These are phyloP conservation scores for Cryptosporidium xiaoi DNA, from an alignment of 169 alveolate genomes.

Conservation along the genomic window DNA sequence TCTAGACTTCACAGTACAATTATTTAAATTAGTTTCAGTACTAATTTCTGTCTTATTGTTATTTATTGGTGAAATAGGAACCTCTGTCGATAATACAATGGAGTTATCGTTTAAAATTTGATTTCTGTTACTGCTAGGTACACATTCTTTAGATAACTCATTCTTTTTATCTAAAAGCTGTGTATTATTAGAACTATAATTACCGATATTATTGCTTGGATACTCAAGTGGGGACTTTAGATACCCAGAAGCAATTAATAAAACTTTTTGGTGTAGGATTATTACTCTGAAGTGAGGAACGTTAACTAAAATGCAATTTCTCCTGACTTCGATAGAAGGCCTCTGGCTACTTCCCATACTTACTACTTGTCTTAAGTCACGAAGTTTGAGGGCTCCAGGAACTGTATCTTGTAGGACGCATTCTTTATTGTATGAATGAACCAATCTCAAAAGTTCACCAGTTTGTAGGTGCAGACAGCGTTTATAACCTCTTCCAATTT, in stretches of 20 bases:
- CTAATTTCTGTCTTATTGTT: conserved; percentile 20
- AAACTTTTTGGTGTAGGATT: conserved; percentile 62
- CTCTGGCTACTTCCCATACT: conserved; percentile 77
- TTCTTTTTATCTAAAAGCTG: conserved; percentile 1
- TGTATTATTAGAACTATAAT: neutral
- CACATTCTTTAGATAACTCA: conserved; percentile 13
- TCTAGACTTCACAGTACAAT: neutral
- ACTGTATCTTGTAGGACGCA: conserved; percentile 72
- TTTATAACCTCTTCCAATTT: conserved; percentile 68
- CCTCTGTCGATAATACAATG: conserved; percentile 2
- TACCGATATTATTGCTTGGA: conserved; percentile 44
- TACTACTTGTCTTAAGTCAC: conserved; percentile 75
- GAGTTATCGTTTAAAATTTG: neutral
- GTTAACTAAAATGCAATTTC: conserved; percentile 77
- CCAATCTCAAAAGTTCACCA: conserved; percentile 59
- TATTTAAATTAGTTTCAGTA: conserved; percentile 29
- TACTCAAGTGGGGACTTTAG: conserved; percentile 67
- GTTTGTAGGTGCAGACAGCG: conserved; percentile 64
- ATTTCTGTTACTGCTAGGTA: neutral
- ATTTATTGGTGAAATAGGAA: conserved; percentile 38
- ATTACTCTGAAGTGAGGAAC: conserved; percentile 71
- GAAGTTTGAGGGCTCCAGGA: conserved; percentile 73
- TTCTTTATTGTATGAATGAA: conserved; percentile 66
- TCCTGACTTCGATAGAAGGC: conserved; percentile 77
- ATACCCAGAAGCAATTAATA: conserved; percentile 70